These are phyloP conservation scores for Mrakia hoshinonis DNA, from an alignment of 768 basidiomycete genomes.

Conservation along the genomic window DNA sequence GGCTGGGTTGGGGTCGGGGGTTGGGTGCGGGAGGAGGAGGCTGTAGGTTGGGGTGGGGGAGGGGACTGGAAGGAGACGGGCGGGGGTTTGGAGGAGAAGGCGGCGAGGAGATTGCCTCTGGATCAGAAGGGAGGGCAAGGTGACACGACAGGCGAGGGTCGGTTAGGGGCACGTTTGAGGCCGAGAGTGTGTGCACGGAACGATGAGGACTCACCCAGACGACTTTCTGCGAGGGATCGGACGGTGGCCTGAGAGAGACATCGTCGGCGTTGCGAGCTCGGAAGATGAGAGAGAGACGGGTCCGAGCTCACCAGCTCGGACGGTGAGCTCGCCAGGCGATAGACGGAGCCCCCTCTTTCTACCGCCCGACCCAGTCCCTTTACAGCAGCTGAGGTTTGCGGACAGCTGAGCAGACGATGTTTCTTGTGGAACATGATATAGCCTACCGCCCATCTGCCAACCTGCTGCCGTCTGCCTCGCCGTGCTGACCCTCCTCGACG, in stretches of 20 bases:
- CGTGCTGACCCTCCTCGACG: conserved; percentile 16
- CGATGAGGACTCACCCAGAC: background rate
- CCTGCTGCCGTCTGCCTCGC: background rate
- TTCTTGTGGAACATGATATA: too few species aligned
- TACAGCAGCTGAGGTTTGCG: too few species aligned
- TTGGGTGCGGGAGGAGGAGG: background rate
- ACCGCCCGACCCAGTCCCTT: too few species aligned
- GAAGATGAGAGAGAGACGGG: background rate
- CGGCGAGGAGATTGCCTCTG: background rate
- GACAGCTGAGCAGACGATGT: too few species aligned
- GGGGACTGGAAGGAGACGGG: background rate
- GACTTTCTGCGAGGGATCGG: conserved; percentile 7
- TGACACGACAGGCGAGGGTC: too few species aligned
- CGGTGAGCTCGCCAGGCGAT: too few species aligned
- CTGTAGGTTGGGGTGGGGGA: background rate
- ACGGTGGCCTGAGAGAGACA: conserved; percentile 5
- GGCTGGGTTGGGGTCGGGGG: background rate
- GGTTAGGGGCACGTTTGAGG: too few species aligned
- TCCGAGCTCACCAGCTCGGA: background rate
- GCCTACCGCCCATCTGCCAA: background rate
- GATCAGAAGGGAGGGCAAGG: background rate
- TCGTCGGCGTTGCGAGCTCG: background rate
- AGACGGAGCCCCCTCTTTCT: too few species aligned
- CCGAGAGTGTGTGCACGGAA: too few species aligned
- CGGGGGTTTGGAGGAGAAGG: background rate